Conservation (phyloP, 164 flowering plant species). For the Echeveria elegans region DNA sequence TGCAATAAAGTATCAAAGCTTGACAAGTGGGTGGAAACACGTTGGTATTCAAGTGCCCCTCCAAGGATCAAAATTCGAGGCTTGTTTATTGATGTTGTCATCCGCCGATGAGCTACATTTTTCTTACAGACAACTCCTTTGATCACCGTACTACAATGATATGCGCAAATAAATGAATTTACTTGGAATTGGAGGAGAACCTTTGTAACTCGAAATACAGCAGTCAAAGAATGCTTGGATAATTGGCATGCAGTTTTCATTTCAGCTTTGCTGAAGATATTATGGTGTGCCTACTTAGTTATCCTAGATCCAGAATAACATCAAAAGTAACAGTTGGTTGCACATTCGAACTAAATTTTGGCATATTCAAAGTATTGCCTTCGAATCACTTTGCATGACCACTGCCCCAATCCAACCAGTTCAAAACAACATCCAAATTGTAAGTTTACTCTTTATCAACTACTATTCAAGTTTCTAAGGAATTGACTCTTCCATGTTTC, state of each 20-base stretch:
- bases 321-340: neutral
- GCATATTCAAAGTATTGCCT: neutral
- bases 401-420: neutral
- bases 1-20: conserved; percentile 90
- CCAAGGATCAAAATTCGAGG: conserved; percentile 84
- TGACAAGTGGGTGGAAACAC: conserved; percentile 74
- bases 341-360: neutral
- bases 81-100: conserved; percentile 68
- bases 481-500: neutral
- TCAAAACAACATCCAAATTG: neutral
- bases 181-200: neutral
- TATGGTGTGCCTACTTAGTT: neutral
- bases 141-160: conserved; percentile 51
- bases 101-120: conserved; percentile 94
- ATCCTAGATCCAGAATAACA: neutral
- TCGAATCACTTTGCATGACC: neutral
- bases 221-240: neutral
- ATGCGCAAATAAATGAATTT: neutral
- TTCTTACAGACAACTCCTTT: conserved; percentile 97
- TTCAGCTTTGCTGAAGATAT: neutral
- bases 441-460: neutral
- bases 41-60: conserved; percentile 95
- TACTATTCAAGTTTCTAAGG: neutral
- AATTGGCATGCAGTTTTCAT: neutral
- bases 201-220: neutral